Percentiles rank a stretch among this genome's conserved stretches.
Evolutionary conservation across 2,329 filamentous ascomycete species (phyloP).

Genomic region (Hypoxylon sp.): DNA sequence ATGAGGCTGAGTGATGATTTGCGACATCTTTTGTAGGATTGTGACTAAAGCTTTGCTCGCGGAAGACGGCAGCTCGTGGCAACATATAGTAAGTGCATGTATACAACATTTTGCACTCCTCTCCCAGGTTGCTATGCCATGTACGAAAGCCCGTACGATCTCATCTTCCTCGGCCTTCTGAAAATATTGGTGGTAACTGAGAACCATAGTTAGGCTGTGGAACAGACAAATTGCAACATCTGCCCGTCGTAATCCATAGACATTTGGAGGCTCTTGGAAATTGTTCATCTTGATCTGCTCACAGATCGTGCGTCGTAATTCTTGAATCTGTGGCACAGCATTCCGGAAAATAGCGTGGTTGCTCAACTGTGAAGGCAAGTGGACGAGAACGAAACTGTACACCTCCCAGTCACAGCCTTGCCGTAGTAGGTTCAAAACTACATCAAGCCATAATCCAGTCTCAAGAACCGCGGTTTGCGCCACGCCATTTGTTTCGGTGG

Average conservation of each 20-base stretch:
- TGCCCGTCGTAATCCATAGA: constrained; percentile 82
- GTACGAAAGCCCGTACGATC: constrained; percentile 84
- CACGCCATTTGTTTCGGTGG: constrained; percentile 29
- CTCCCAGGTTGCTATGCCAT: constrained; percentile 85
- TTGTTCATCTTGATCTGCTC: constrained; percentile 80
- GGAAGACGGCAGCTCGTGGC: constrained; percentile 89
- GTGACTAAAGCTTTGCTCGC: constrained; percentile 85
- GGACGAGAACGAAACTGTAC: constrained; percentile 88
- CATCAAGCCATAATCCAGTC: constrained; percentile 77
- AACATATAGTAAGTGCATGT: constrained; percentile 92
- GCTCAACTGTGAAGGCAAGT: constrained; percentile 85
- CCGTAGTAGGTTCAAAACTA: constrained; percentile 76
- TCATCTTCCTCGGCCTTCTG: constrained; percentile 87
- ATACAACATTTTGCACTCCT: constrained; percentile 92
- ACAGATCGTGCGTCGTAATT: constrained; percentile 78
- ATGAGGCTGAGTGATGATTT: constrained; percentile 92
- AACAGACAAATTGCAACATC: constrained; percentile 91
- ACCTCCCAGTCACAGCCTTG: constrained; percentile 86
- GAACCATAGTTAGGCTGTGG: constrained; percentile 83
- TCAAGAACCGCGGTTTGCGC: constrained; percentile 58
- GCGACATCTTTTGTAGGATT: constrained; percentile 91
- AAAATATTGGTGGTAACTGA: constrained; percentile 90
- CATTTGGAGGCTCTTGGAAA: constrained; percentile 81
- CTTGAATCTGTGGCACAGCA: constrained; percentile 77
- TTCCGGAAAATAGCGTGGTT: constrained; percentile 87